Evolutionary conservation across 1,284 basidiomycete genomes (phyloP).

Genomic region (Puccinia novopanici): DNA sequence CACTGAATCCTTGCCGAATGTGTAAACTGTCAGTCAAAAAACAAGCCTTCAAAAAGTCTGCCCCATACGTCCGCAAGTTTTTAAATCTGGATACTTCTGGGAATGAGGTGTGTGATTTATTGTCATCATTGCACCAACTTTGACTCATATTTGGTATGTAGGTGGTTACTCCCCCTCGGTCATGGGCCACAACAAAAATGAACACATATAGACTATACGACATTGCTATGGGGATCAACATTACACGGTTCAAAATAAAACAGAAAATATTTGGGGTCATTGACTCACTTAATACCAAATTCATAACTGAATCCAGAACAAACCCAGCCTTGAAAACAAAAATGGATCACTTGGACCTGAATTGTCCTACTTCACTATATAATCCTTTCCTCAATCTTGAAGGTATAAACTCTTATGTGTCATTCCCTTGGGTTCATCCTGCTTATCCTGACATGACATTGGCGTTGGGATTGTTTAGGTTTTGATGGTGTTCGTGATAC

Average conservation of each 20-base stretch:
- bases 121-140: neutral
- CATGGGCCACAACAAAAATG: neutral
- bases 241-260: neutral
- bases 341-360: slow-evolving; percentile 56
- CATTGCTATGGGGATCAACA: neutral
- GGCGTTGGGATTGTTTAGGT: slow-evolving; percentile 54
- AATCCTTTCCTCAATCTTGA: slow-evolving; percentile 56
- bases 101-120: neutral
- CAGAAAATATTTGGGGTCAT: neutral
- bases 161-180: neutral
- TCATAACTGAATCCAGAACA: slow-evolving; percentile 49
- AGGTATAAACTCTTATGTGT: slow-evolving; percentile 53
- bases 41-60: neutral
- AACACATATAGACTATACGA: neutral
- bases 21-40: neutral
- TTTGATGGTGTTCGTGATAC: slow-evolving; percentile 61
- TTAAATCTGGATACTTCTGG: neutral
- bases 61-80: neutral
- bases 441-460: too few relatives aligned
- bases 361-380: slow-evolving; percentile 54
- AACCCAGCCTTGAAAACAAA: slow-evolving; percentile 50
- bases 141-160: neutral
- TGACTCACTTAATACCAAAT: neutral
- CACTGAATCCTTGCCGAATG: neutral
- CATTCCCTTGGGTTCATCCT: too few relatives aligned